These are phyloP conservation scores for Oryza officinalis DNA, from an alignment of 176 grass and related monocot genomes.

Conservation along the genomic window DNA sequence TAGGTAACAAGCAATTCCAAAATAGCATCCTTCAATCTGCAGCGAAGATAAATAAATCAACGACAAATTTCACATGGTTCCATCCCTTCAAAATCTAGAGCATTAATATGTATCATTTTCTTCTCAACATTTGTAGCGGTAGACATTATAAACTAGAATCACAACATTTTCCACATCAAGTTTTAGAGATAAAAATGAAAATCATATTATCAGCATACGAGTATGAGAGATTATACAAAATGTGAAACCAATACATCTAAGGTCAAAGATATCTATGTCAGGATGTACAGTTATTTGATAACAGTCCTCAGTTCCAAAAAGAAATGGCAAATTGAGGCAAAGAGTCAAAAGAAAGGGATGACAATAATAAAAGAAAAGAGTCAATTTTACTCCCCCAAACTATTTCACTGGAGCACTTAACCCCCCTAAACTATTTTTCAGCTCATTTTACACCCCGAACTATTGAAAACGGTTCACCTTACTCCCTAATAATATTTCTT, in stretches of 20 bases:
- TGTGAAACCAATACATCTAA: not conserved
- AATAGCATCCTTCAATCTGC: not conserved
- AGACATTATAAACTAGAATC: not conserved
- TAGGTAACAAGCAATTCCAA: not conserved
- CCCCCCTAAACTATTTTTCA: too few relatives aligned
- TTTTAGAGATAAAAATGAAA: not conserved
- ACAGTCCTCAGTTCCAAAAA: not conserved
- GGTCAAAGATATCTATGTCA: not conserved
- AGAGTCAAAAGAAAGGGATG: not conserved
- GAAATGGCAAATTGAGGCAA: not conserved
- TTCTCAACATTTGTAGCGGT: not conserved
- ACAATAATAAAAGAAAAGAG: not conserved
- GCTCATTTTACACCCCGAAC: too few relatives aligned
- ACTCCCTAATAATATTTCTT: too few relatives aligned
- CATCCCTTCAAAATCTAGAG: not conserved
- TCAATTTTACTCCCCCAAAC: too few relatives aligned
- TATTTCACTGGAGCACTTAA: too few relatives aligned
- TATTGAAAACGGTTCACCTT: too few relatives aligned
- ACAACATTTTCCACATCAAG: not conserved
- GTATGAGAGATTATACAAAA: not conserved
- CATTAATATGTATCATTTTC: not conserved
- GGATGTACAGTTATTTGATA: not conserved
- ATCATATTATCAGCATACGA: not conserved
- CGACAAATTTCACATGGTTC: not conserved
- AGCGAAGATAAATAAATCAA: not conserved